A percentile compares a stretch with the other conserved stretches of the same genome.
These are phyloP conservation scores for Talaromyces sp. DNA, from an alignment of 2,329 filamentous ascomycete species.

Conservation along the genomic window DNA sequence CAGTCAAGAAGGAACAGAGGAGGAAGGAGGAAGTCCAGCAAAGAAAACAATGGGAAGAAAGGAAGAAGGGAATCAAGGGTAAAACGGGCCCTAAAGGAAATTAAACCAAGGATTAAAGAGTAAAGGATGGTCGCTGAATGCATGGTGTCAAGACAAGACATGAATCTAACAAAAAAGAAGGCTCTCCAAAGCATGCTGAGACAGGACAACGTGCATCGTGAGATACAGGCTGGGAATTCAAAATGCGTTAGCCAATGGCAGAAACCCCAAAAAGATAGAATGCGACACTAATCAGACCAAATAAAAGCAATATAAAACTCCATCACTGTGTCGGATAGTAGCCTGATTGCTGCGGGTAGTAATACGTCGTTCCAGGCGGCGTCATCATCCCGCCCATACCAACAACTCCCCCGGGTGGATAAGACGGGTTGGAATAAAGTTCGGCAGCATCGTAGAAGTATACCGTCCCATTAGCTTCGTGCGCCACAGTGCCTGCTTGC, in stretches of 20 bases:
- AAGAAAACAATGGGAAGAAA: neutral
- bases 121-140: neutral
- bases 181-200: neutral
- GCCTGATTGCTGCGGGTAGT: constrained; percentile 51
- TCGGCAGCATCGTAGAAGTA: constrained; percentile 90
- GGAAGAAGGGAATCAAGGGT: neutral
- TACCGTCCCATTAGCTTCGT: constrained; percentile 92
- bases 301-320: constrained; percentile 6
- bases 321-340: constrained; percentile 52
- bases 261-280: neutral
- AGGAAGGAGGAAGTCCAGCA: neutral
- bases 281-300: no score
- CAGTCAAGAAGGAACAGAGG: neutral
- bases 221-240: neutral
- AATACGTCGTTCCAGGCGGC: constrained; percentile 48
- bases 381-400: constrained; percentile 80
- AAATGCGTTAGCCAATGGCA: neutral
- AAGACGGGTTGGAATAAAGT: constrained; percentile 55
- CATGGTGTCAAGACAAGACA: neutral
- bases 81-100: neutral
- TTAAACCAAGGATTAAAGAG: neutral
- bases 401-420: constrained; percentile 51
- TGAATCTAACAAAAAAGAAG: neutral
- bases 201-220: neutral
- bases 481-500: constrained; percentile 57